These are phyloP conservation scores for Iris pallida DNA, from an alignment of 116 monocot genomes.

Conservation along the genomic window DNA sequence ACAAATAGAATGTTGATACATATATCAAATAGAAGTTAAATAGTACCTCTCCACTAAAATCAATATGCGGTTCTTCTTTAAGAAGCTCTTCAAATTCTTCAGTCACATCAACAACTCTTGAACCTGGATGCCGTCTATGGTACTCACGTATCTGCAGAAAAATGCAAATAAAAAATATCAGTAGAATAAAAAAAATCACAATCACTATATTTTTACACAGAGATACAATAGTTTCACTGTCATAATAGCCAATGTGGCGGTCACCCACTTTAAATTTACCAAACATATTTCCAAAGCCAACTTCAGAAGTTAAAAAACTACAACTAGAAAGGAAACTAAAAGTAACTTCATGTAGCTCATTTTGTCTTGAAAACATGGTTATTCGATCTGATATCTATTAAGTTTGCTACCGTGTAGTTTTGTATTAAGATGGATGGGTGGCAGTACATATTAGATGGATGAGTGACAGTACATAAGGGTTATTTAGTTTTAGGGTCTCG, in stretches of 20 bases:
- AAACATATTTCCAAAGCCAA: background rate
- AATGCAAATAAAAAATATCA: constrained; percentile 4
- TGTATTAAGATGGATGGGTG: too few species aligned
- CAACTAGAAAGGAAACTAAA: too few species aligned
- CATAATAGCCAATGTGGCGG: too few species aligned
- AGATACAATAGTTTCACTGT: background rate
- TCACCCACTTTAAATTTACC: too few species aligned
- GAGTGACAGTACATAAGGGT: too few species aligned
- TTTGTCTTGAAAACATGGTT: too few species aligned
- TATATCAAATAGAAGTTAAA: background rate
- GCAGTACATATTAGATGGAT: too few species aligned
- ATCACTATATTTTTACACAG: background rate
- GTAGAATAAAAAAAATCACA: background rate
- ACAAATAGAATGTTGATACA: too few species aligned
- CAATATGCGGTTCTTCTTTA: constrained; percentile 84
- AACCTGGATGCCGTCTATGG: constrained; percentile 75
- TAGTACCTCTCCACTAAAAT: constrained; percentile 92
- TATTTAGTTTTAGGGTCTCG: too few species aligned
- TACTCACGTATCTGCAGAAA: constrained; percentile 79
- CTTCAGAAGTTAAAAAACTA: background rate
- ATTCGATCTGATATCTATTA: too few species aligned
- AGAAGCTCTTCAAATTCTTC: constrained; percentile 80
- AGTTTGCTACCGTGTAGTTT: too few species aligned
- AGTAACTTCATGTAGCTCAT: too few species aligned
- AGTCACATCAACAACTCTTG: constrained; percentile 56